Evolutionary conservation across 257 asterid species (phyloP), one percentile per base, ranked within the genome.

Genomic region (Mitragyna speciosa): DNA sequence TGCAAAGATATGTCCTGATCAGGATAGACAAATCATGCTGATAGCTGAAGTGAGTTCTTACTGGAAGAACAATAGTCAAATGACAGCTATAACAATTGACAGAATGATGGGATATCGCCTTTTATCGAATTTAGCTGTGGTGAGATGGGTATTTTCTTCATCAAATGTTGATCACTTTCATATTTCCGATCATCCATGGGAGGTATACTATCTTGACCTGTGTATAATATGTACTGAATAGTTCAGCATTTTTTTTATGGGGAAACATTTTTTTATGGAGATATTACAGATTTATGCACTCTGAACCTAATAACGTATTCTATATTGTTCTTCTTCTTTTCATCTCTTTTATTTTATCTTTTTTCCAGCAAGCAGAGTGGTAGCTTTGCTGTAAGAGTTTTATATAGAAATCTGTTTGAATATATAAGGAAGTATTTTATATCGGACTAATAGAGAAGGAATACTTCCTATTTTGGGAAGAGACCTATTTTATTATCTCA

Each of bases 41-140:
- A 92, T 96, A 75, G 78, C 87, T 82, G 99, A 96, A 94, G 87
- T 94, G 86, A 89, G 99, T 84, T 88, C 89, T 73, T 92, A 87
- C 86, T 96, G 99, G 99, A 90, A 86, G 88, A 96, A 92, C 87
- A 89, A 84, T 82, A 89, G 89, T 70, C 98, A 94, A 86, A 94
- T 94, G 99, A 88, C 95, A 33, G 98, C 98, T 36, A 84, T 96
- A 81, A 86, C 96, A 63, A 94, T 96, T 82, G 99, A 96, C 88
- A 88, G 98, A 85, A 92, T 96, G 99, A 96, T 96, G 99, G 97
- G 98, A 70, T 96, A 96, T 86, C 97, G 98, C 80, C 94, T 96
- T 86, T 77, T 96, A 79, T 92, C 97, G 51, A 96, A 96, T 83
- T 86, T 96, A 89, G 97, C 97, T 59, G 91, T 96, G 77, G 95